These are phyloP conservation scores for Aspergillus asperescens DNA, from an alignment of 495 filamentous ascomycete species.

Conservation along the genomic window DNA sequence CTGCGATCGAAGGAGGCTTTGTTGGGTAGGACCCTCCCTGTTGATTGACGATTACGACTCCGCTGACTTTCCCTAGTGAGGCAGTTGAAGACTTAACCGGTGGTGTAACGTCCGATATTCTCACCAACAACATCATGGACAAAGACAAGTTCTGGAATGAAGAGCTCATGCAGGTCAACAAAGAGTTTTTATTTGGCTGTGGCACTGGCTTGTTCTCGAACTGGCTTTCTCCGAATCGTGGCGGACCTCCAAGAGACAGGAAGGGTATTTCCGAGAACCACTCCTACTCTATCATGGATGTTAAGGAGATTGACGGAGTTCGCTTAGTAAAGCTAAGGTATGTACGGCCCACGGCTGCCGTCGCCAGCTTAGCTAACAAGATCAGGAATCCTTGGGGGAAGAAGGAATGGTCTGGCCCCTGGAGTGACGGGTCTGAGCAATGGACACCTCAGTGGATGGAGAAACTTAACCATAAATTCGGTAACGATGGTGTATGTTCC, in stretches of 20 bases:
- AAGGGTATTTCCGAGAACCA: constrained; percentile 79
- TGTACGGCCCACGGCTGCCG: neutral
- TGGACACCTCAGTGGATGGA: constrained; percentile 88
- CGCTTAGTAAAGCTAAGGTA: constrained; percentile 67
- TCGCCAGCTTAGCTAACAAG: constrained; percentile 13
- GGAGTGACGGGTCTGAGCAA: constrained; percentile 86
- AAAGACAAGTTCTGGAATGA: constrained; percentile 85
- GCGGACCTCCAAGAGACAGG: constrained; percentile 42
- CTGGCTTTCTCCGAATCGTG: constrained; percentile 43
- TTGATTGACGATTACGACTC: neutral
- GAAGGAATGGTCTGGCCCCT: constrained; percentile 75
- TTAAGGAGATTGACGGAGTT: constrained; percentile 67
- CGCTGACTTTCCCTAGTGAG: constrained; percentile 47
- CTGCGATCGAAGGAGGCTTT: constrained; percentile 77
- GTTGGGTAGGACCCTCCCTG: constrained; percentile 49
- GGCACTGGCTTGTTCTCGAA: constrained; percentile 59
- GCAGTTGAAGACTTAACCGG: constrained; percentile 91
- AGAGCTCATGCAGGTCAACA: constrained; percentile 77
- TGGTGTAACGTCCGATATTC: constrained; percentile 77
- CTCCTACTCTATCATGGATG: constrained; percentile 84
- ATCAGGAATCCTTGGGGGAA: constrained; percentile 79
- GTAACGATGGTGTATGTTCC: constrained; percentile 68
- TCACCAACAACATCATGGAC: constrained; percentile 78
- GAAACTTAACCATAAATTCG: constrained; percentile 74
- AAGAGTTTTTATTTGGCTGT: constrained; percentile 85